Base-by-base conservation (phyloP, 306 rosid species). In the Prunus mongolica region DNA sequence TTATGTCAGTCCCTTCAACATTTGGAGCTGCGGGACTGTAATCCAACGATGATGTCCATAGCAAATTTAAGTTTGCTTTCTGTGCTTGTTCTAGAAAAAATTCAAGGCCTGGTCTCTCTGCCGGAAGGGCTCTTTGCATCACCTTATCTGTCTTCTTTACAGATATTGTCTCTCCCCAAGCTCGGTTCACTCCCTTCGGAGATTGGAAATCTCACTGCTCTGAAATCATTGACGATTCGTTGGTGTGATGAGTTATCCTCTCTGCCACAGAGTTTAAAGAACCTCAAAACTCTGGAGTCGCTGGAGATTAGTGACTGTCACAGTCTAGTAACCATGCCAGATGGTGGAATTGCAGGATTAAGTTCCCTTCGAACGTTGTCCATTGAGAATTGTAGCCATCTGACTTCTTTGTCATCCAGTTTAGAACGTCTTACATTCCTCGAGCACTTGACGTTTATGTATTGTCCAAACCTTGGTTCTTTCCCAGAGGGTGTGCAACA, bases 331-430 rank as follows among this genome's bases (percentile, higher is more conserved):
- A 24, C 41, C 20, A 24, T 76, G 65, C 58, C 58, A 6, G 68
- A 54, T 63, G 41, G 19, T 44, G 56, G 51, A 25, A 56, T 38
- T 20, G 19, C 45, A 57, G 80, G 67, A 15, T 55, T 44, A 22
- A 55, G 49, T 47, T 67, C 24, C 54, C 74, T 76, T 67, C 58
- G 47, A 76, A 49, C 74, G 56, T 54, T 76, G 74, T 67, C 80
- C 34, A 76, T 56, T 19, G 74, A 67, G 38, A 76, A 56, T 67
- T 76, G 74, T 46, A 76, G 27, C 14, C 56, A 55, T 3, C 30
- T 67, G 32, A 16, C 58, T 12, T 76, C 74, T 5, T 18, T 76
- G 19, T 76, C 79, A 14, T 65, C 70, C 8, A 62, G 66, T 18
- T 52, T 76, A 8, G 65, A 24, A 16, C 12, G 9, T n/a, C 80